Evolutionary conservation across 805 yeast genomes (phyloP), one percentile per base, ranked within the genome.

Genomic region (Ascoidea rubescens): DNA sequence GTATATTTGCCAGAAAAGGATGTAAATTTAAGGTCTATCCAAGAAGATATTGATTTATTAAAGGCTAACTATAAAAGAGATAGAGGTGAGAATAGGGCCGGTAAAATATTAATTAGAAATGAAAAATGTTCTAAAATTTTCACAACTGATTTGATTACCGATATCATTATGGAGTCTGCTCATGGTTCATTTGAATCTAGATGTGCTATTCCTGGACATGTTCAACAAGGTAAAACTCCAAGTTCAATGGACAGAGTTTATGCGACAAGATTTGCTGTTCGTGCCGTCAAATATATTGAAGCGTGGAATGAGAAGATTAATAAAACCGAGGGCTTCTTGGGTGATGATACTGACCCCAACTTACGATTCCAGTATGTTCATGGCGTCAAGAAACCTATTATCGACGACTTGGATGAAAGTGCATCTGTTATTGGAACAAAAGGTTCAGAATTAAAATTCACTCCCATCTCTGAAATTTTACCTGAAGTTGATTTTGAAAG

Each of bases 151-250:
- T 73, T 87, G 54, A 75, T 93, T 60, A 88, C 96, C 14, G 82
- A 86, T 55, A 87, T 93, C 53, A 83, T 91, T 60, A 80, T 81
- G 55, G 85, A 84, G 62, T 90, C 87, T 61, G 82, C 89, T 43
- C 67, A 75, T 45, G 87, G 85, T 49, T 75, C 74, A 58, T 93
- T 87, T 64, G 97, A 90, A 61, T 84, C 93, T 16, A 83, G 95
- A 66, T 89, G 96, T 4, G 98, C 98, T 14, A 80, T 90, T 55
- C 99, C 99, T 31, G 99, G 99, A 33, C 98, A 91, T 64, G 93
- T 91, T 54, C 99, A 93, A 74, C 99, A 93, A 70, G 99, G 99
- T 65, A 93, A 90, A 55, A 78, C 80, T 51, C 99, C 99, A 50
- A 83, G 96, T 5, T 88, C 98, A 5, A 85, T 90, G 72, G 99